A percentile compares a stretch with the other conserved stretches of the same genome.
phyloP scores from a whole-genome alignment of 23 red algal species.

The Gracilaria gracilis region DNA sequence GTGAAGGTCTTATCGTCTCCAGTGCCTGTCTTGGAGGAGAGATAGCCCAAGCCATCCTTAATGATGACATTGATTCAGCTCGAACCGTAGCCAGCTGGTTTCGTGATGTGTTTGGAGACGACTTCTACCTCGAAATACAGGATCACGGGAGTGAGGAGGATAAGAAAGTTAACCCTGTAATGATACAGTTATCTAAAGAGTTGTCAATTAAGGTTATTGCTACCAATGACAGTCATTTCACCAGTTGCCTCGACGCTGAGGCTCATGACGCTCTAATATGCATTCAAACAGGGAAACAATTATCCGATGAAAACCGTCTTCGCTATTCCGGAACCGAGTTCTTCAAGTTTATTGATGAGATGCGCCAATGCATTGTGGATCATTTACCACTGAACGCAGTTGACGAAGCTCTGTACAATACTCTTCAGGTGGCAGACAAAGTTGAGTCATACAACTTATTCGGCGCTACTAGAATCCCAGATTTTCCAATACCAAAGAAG shows the following conservation, averaged over 20 bases:
- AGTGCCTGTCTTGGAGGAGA: slow-evolving; percentile 91
- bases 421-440: slow-evolving; percentile 80
- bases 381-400: slow-evolving; percentile 57
- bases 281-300: slow-evolving; percentile 90
- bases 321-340: slow-evolving; percentile 92
- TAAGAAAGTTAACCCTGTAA: slow-evolving; percentile 69
- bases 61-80: slow-evolving; percentile 71
- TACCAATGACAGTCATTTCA: slow-evolving; percentile 99
- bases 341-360: slow-evolving; percentile 89
- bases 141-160: slow-evolving; percentile 90
- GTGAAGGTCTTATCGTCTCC: slow-evolving; percentile 91
- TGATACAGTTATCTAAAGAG: slow-evolving; percentile 64
- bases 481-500: slow-evolving; percentile 74
- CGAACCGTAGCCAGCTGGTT: slow-evolving; percentile 86
- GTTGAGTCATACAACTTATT: slow-evolving; percentile 81
- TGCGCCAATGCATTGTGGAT: slow-evolving; percentile 83
- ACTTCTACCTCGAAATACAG: slow-evolving; percentile 98
- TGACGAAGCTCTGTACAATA: slow-evolving; percentile 80
- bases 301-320: slow-evolving; percentile 84
- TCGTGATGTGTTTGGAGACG: slow-evolving; percentile 90
- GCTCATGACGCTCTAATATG: slow-evolving; percentile 95
- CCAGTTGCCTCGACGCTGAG: slow-evolving; percentile 72
- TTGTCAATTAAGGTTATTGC: slow-evolving; percentile 85
- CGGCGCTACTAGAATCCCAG: slow-evolving; percentile 84
- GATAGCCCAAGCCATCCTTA: slow-evolving; percentile 78